Base-by-base conservation (phyloP, 768 basidiomycete species). In the Amanita rubescens region DNA sequence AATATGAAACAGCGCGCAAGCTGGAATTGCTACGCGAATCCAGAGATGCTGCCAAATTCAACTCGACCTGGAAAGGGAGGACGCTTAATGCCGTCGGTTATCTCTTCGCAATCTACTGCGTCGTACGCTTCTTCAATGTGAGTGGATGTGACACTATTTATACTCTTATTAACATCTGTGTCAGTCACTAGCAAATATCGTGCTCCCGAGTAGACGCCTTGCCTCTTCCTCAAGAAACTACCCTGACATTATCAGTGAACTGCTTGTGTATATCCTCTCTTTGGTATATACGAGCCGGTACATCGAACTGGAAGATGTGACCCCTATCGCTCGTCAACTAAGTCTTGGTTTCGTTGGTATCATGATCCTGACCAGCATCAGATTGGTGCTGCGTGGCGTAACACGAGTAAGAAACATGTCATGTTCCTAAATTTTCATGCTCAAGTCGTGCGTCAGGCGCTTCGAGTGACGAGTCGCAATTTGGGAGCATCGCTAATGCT, bases 401-500 rank as follows among this genome's bases (percentile, higher is more conserved):
- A 81, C 84, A 0, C 70, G 81, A 59, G 85, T 77, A 59, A 3
- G 68, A 4, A 30, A 30, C 27, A 30, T 8, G 27, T 8, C 27
- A 4, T 30, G 8, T 30, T 30, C n/a, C n/a, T 68, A 25, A 51
- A 11, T 38, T 3, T 12, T 25, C 20, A 44, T 33, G 46, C 22
- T 45, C 15, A 43, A 48, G 38, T 58, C 47, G 47, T 32, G 37
- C 34, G 1, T 22, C 57, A 85, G 85, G 74, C 71, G 0, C 69
- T 89, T 33, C 78, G 77, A 51, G 78, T 87, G 15, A 83, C 82
- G 32, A 86, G 82, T 59, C 75, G 81, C 32, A 87, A 78, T 50
- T 72, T 87, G 6, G 84, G 84, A 32, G 86, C 87, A 4, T 85
- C 85, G 4, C 68, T 92, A 38, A 85, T 92, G 78, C 65, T 92